A percentile compares a stretch with the other conserved stretches of the same genome.
Conservation (phyloP, 768 basidiomycete genomes). For the Psilocybe azurescens region DNA sequence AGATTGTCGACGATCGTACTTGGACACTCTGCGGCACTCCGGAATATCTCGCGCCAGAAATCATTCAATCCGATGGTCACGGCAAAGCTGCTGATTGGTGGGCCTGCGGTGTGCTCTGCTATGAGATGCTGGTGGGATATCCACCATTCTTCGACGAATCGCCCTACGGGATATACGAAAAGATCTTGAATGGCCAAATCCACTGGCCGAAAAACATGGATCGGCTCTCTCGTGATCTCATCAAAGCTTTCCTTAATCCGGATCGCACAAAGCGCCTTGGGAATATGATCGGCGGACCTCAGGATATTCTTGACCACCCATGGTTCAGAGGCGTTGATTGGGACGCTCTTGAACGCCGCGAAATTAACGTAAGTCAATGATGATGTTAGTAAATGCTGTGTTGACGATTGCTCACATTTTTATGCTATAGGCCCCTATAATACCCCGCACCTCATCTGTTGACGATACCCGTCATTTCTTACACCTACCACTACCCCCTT, state of each 20-base stretch:
- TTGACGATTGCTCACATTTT: slow-evolving; percentile 13
- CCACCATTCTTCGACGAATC: slow-evolving; percentile 99
- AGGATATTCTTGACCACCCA: slow-evolving; percentile 89
- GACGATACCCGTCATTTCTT: slow-evolving; percentile 91
- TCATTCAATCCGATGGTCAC: slow-evolving; percentile 97
- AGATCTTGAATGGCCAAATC: slow-evolving; percentile 87
- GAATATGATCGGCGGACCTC: slow-evolving; percentile 90
- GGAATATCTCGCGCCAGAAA: slow-evolving; percentile 97
- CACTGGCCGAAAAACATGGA: slow-evolving; percentile 94
- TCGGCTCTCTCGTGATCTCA: slow-evolving; percentile 85
- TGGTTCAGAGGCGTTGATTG: slow-evolving; percentile 98
- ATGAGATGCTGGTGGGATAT: slow-evolving; percentile 99
- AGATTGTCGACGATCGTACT: slow-evolving; percentile 96
- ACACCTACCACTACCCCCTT: slow-evolving; percentile 73
- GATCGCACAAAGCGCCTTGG: slow-evolving; percentile 92
- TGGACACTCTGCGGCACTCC: slow-evolving; percentile 98
- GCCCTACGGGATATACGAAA: slow-evolving; percentile 98
- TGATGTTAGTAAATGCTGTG: slow-evolving; percentile 5
- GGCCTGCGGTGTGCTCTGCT: slow-evolving; percentile 96
- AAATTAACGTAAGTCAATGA: slow-evolving; percentile 72
- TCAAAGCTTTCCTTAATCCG: slow-evolving; percentile 87
- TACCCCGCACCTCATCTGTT: slow-evolving; percentile 77
- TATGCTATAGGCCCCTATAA: slow-evolving; percentile 78
- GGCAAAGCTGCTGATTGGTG: slow-evolving; percentile 99
- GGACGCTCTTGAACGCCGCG: slow-evolving; percentile 83